These are phyloP conservation scores for Cucurbita moschata DNA, from an alignment of 306 rosid genomes.

Conservation along the genomic window DNA sequence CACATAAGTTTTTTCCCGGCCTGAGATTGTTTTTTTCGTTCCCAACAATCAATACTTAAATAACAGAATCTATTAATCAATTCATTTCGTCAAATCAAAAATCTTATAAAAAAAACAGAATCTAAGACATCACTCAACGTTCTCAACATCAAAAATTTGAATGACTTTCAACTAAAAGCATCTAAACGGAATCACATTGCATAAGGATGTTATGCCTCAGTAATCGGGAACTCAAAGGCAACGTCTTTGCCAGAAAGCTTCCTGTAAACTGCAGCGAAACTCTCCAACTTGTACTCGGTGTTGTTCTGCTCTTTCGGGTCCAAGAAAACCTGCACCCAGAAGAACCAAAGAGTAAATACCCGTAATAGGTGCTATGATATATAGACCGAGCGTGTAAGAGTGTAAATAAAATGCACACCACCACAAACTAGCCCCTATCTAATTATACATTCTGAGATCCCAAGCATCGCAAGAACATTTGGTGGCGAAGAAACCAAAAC, in stretches of 20 bases:
- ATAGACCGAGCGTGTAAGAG: not conserved
- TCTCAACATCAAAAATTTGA: constrained; percentile 5
- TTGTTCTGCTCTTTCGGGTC: constrained; percentile 11
- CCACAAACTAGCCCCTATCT: not conserved
- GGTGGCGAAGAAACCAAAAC: not conserved
- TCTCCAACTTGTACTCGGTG: constrained; percentile 13
- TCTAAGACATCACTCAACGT: constrained; percentile 1
- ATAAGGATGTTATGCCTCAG: not conserved
- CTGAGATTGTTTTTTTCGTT: no score
- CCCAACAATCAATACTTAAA: not conserved
- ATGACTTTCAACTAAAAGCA: not conserved
- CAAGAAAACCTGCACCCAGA: constrained; percentile 3
- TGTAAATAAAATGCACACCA: not conserved
- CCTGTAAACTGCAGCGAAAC: constrained; percentile 9
- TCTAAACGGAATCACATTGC: not conserved
- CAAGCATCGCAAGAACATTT: not conserved
- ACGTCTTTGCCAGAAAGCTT: constrained; percentile 12
- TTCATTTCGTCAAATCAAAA: constrained; percentile 3
- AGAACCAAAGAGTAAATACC: not conserved
- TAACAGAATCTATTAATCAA: not conserved
- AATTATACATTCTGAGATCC: not conserved
- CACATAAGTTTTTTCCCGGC: no score
- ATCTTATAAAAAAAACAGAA: constrained; percentile 1
- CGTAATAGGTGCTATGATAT: no score
- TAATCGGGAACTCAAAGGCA: constrained; percentile 5